Evolutionary conservation across 176 grass and related monocot genomes (phyloP).

Genomic region (Oryza rufipogon): DNA sequence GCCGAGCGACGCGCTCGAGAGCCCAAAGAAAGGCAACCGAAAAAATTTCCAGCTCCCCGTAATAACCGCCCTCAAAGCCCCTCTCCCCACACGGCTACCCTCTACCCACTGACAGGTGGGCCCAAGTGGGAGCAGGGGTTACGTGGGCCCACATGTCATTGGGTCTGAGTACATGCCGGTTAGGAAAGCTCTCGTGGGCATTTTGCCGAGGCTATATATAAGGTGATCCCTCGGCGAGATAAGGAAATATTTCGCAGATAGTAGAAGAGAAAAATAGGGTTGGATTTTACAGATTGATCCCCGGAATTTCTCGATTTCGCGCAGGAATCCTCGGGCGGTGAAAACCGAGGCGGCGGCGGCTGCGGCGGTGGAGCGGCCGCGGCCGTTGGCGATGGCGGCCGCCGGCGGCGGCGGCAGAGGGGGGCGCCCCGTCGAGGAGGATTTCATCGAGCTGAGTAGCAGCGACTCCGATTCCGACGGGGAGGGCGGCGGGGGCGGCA

Average conservation of each 20-base stretch:
- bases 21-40: background rate
- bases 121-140: accelerated
- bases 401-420: background rate
- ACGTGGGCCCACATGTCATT: accelerated
- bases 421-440: background rate
- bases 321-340: slow-evolving; percentile 47
- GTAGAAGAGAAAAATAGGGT: background rate
- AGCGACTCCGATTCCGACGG: slow-evolving; percentile 68
- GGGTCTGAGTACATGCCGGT: accelerated
- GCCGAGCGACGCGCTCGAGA: too few species aligned
- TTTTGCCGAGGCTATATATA: background rate
- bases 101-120: background rate
- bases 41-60: background rate
- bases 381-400: background rate
- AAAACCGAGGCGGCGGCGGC: slow-evolving; percentile 47
- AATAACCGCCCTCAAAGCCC: background rate
- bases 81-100: background rate
- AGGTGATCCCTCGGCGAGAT: too few species aligned
- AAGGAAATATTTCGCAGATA: background rate
- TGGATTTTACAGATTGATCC: slow-evolving; percentile 20
- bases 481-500: slow-evolving; percentile 14
- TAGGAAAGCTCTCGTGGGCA: background rate
- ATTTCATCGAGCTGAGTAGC: slow-evolving; percentile 75
- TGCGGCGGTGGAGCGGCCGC: background rate
- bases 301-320: background rate